Evolutionary conservation across 257 asterid species (phyloP), one percentile per base, ranked within the genome.

Genomic region (Fraxinus pennsylvanica): DNA sequence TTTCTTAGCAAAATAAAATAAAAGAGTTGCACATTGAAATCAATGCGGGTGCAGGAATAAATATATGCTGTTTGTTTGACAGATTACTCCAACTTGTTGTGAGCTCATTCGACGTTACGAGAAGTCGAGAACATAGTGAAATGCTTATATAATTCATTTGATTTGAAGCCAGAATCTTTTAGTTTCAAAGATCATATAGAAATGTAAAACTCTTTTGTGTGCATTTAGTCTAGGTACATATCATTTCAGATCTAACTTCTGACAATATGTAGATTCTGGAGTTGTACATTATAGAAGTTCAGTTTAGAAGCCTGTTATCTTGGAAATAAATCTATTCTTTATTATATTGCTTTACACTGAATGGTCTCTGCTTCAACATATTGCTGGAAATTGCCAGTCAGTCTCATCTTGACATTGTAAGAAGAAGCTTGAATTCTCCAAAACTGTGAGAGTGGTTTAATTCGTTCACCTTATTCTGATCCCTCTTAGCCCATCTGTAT

Each of bases 331-430:
- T 45, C 6, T 45, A 14, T 45, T 13, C n/a, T 45, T 3, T 45
- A 13, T 13, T 13, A 45, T 45, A 45, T 45, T 13, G 54, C 54
- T 13, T 3, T 3, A 13, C 54, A 45, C n/a, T 15, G 96, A 83
- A 50, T 14, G n/a, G 54, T 45, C 54, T 14, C n/a, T 45, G n/a
- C 54, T 45, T 13, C 5, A 14, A 45, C 19, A 45, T 3, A 3
- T 45, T 45, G n/a, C 19, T 13, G 54, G 54, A 45, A 45, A 45
- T 45, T 45, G 54, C 54, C 14, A 45, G n/a, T 45, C 6, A 45
- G 54, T 45, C 54, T 45, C 54, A 45, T 45, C n/a, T 14, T 45
- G n/a, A 3, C 54, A 45, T 45, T 45, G 54, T 45, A 14, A 47
- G 57, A 14, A 47, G 57, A 47, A 47, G 57, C 57, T 3, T 47